phyloP scores from a whole-genome alignment of 1,284 basidiomycete genomes.

The Moniliella sp. region DNA sequence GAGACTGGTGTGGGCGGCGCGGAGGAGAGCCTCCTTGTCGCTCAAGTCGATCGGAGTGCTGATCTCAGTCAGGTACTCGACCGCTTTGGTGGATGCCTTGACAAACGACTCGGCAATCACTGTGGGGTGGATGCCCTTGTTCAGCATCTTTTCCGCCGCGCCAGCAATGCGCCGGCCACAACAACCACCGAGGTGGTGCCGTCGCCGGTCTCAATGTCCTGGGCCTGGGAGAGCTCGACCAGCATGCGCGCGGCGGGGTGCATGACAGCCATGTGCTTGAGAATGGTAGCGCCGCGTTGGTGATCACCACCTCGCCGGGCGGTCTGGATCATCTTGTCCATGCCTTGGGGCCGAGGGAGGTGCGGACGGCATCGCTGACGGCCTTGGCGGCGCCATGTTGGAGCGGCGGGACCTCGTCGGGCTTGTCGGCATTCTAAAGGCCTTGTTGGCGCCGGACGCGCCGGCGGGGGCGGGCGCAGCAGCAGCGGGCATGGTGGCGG shows the following conservation, averaged over 20 bases:
- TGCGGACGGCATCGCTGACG: too few relatives aligned
- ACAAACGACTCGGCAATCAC: slow-evolving; percentile 91
- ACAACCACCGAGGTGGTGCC: slow-evolving; percentile 98
- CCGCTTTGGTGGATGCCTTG: slow-evolving; percentile 70
- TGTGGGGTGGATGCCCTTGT: slow-evolving; percentile 85
- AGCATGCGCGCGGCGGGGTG: slow-evolving; percentile 93
- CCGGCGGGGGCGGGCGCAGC: too few relatives aligned
- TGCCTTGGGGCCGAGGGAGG: too few relatives aligned
- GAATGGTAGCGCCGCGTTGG: slow-evolving; percentile 92
- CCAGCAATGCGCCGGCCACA: slow-evolving; percentile 74
- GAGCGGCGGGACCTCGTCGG: slow-evolving; percentile 32
- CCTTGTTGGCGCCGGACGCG: too few relatives aligned
- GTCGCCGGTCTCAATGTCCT: slow-evolving; percentile 95
- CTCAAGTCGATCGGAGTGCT: slow-evolving; percentile 76
- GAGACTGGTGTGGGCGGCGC: slow-evolving; percentile 83
- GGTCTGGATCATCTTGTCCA: slow-evolving; percentile 99
- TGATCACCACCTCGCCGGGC: slow-evolving; percentile 89
- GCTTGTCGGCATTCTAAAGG: slow-evolving; percentile 34
- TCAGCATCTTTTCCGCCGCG: slow-evolving; percentile 84
- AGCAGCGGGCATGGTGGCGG: too few relatives aligned
- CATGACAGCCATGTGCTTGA: slow-evolving; percentile 87
- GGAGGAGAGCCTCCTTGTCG: slow-evolving; percentile 64
- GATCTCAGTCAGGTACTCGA: slow-evolving; percentile 80
- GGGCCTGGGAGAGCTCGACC: slow-evolving; percentile 87
- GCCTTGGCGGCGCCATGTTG: slow-evolving; percentile 42